phyloP scores from a whole-genome alignment of 1,139 yeast species.

The Hemisphaericaspora lyxosophila region DNA sequence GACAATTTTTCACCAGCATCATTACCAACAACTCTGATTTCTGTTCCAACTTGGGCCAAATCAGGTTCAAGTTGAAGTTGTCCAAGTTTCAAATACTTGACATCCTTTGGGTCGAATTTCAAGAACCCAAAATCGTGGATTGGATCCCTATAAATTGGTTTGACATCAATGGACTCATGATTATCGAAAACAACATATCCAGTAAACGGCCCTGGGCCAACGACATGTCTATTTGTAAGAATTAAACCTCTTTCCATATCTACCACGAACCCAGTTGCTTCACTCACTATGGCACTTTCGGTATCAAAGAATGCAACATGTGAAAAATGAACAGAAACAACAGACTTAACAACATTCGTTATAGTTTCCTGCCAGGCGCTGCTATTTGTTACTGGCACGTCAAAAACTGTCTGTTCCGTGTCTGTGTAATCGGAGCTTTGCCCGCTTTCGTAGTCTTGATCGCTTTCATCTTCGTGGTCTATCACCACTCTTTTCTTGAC shows the following conservation, averaged over 20 bases:
- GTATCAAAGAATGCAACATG: constrained; percentile 88
- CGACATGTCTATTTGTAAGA: constrained; percentile 90
- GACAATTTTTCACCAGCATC: constrained; percentile 95
- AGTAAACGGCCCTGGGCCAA: constrained; percentile 90
- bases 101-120: constrained; percentile 66
- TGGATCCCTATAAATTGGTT: constrained; percentile 80
- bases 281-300: constrained; percentile 77
- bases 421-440: constrained; percentile 19
- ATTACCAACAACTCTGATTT: constrained; percentile 91
- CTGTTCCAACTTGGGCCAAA: constrained; percentile 83
- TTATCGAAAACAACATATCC: constrained; percentile 92
- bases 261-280: constrained; percentile 95
- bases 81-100: constrained; percentile 71
- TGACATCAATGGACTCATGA: constrained; percentile 89
- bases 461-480: constrained; percentile 4
- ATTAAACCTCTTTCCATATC: constrained; percentile 80
- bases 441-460: no score
- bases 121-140: constrained; percentile 85
- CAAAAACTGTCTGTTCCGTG: constrained; percentile 15
- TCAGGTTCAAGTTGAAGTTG: constrained; percentile 76
- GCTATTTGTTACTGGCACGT: constrained; percentile 15
- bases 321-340: constrained; percentile 86
- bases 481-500: constrained; percentile 10
- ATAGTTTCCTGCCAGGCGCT: constrained; percentile 76
- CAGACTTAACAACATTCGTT: constrained; percentile 77